Evolutionary conservation across 2,329 filamentous ascomycete species (phyloP).

Genomic region (Paramyrothecium roridum): DNA sequence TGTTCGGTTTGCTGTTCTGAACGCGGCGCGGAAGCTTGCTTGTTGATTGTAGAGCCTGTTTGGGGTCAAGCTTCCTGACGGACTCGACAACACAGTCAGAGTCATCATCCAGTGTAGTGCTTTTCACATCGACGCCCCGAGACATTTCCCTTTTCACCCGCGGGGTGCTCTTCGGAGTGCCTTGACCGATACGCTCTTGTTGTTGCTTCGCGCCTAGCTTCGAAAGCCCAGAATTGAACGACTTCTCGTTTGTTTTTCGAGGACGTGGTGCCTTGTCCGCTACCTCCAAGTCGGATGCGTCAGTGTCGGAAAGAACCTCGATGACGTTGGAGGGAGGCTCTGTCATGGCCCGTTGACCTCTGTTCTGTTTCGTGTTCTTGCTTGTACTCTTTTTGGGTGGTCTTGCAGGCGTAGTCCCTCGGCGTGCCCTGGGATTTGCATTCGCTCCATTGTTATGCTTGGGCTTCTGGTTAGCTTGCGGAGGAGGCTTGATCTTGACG

Average conservation of each 20-base stretch:
- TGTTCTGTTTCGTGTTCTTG: neutral
- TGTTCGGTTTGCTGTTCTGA: neutral
- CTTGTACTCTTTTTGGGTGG: neutral
- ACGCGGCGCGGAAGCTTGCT: neutral
- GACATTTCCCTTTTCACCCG: neutral
- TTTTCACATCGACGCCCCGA: neutral
- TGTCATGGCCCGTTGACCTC: neutral
- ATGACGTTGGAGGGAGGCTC: neutral
- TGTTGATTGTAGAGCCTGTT: neutral
- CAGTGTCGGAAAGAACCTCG: conserved; percentile 4
- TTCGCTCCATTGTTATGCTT: neutral
- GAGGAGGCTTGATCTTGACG: neutral
- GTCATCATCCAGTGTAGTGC: neutral
- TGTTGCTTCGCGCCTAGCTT: neutral
- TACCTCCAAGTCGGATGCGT: neutral
- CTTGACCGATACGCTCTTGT: neutral
- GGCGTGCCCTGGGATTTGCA: neutral
- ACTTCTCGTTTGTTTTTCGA: neutral
- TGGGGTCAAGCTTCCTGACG: neutral
- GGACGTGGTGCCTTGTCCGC: neutral
- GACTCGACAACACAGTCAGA: conserved; percentile 1
- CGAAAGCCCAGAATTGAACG: neutral
- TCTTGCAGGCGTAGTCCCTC: neutral
- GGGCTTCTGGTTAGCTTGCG: neutral
- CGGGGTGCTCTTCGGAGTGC: neutral